Evolutionary conservation across 108 stramenopile genomes (phyloP), one percentile per base, ranked within the genome.

Genomic region (Cylindrotheca fusiformis): DNA sequence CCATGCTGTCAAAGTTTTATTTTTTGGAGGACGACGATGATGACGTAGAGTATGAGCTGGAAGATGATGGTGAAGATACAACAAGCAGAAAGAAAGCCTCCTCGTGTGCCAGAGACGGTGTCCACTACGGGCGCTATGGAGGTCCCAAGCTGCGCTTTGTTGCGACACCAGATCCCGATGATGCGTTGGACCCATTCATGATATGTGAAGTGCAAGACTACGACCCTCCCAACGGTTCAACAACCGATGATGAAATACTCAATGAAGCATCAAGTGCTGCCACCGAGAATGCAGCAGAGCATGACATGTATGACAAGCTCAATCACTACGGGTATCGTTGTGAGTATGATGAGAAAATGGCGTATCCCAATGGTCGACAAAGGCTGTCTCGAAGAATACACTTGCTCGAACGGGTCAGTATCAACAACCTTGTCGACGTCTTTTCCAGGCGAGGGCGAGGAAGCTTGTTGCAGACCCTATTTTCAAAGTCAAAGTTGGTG

Each of bases 401-500:
- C 52, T 62, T 93, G n/a, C 58, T 93, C n/a, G 72, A 87, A 53
- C 61, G 91, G 27, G 77, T 86, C 33, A 86, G 84, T 48, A 85
- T 94, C 52, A 69, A 78, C 55, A 84, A 90, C 48, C 69, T 84
- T 8, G 85, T 94, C 6, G 74, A 90, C 58, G 67, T 89, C 6
- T 86, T 86, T 58, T 66, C 79, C 19, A 58, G 33, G 52, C 67
- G 51, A 2, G 87, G 88, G 1, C 70, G 86, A 47, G 51, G 76
- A 51, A 63, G 66, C 3, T 50, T 90, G 2, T 25, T 93, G n/a
- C 57, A 48, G 4, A 72, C 77, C 20, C 60, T 81, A 51, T 76
- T 90, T 58, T 56, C 71, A 17, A 75, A 69, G 56, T 80, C 80
- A 1, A 76, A 84, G 48, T 75, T 94, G 5, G 78, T 85, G 29